These are phyloP conservation scores for Cubamyces lactineus DNA, from an alignment of 768 basidiomycete species.

Conservation along the genomic window DNA sequence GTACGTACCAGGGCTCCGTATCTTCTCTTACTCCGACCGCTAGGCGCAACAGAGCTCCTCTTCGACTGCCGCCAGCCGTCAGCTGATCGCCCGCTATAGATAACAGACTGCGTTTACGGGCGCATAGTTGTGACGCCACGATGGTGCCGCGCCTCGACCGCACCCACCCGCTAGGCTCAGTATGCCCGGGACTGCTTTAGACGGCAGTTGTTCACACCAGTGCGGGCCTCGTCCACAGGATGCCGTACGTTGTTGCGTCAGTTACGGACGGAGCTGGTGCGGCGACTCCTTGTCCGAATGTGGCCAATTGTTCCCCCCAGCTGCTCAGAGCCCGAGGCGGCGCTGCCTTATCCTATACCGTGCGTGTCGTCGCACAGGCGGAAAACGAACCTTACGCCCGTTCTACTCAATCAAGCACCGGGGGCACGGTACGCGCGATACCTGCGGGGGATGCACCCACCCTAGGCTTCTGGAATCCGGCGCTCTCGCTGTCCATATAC, in stretches of 20 bases:
- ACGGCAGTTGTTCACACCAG: not conserved
- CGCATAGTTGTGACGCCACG: conserved; percentile 9
- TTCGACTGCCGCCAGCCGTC: no score
- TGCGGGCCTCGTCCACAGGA: not conserved
- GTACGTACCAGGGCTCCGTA: conserved; percentile 2
- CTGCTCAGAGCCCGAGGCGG: not conserved
- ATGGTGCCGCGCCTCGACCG: conserved; percentile 6
- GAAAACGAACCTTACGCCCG: not conserved
- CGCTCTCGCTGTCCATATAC: not conserved
- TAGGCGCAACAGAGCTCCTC: not conserved
- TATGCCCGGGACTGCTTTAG: not conserved
- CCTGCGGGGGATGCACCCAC: no score
- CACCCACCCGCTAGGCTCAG: not conserved
- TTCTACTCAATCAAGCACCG: not conserved
- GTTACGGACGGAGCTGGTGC: not conserved
- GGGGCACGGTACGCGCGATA: no score
- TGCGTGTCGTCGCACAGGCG: not conserved
- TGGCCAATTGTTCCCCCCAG: not conserved
- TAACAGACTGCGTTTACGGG: not conserved
- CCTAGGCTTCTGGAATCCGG: not conserved
- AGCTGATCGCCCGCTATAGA: conserved; percentile 8
- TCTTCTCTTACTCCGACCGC: not conserved
- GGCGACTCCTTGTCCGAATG: not conserved
- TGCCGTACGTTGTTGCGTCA: not conserved
- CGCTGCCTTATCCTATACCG: not conserved